These are phyloP conservation scores for Fusarium sp. DNA, from an alignment of 2,329 filamentous ascomycete species.

Conservation along the genomic window DNA sequence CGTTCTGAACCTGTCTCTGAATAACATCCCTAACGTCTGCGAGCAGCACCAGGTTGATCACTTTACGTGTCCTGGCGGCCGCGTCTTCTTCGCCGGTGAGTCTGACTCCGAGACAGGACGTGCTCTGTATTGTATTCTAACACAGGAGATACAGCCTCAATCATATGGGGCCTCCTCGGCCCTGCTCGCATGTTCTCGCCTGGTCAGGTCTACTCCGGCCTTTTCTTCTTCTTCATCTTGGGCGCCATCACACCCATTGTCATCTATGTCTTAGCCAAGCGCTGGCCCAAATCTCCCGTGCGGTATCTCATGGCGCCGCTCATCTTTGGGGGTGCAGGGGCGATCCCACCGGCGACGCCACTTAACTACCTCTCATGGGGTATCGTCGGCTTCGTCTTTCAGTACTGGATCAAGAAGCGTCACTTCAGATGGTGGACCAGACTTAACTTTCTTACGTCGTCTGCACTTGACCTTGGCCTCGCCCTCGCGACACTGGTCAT, in stretches of 20 bases:
- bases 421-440: conserved; percentile 79
- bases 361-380: conserved; percentile 83
- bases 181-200: conserved; percentile 74
- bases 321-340: conserved; percentile 70
- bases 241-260: conserved; percentile 67
- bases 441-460: conserved; percentile 79
- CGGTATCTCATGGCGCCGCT: conserved; percentile 71
- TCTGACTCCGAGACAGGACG: not conserved
- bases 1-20: conserved; percentile 72
- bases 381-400: conserved; percentile 77
- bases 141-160: conserved; percentile 60
- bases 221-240: conserved; percentile 71
- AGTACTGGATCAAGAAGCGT: conserved; percentile 73
- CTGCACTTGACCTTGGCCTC: conserved; percentile 76
- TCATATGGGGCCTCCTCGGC: conserved; percentile 77
- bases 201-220: conserved; percentile 70
- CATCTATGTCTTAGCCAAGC: conserved; percentile 64
- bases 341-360: conserved; percentile 76
- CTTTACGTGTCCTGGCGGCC: conserved; percentile 74
- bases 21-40: conserved; percentile 74
- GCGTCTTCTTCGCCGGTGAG: conserved; percentile 73
- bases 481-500: conserved; percentile 76
- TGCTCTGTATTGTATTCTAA: conserved; percentile 11
- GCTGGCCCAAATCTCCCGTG: conserved; percentile 64
- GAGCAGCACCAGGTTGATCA: conserved; percentile 66